phyloP scores from a whole-genome alignment of 305 asterid genomes.

The Fraxinus ornus region DNA sequence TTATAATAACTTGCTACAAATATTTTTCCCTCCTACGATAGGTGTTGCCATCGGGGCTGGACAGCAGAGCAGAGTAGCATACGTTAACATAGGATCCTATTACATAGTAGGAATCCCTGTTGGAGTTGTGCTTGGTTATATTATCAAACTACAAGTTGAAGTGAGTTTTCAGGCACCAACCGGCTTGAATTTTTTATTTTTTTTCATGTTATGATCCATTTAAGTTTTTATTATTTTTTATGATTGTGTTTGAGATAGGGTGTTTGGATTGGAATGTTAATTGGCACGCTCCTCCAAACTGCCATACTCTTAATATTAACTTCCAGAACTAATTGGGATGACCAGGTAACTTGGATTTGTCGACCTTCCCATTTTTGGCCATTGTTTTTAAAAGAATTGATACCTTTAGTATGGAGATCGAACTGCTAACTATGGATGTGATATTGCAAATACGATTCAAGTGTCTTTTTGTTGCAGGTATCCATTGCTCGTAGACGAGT shows the following conservation, averaged over 20 bases:
- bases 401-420: background rate
- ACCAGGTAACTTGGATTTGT: slow-evolving; percentile 38
- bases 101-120: slow-evolving; percentile 61
- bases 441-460: background rate
- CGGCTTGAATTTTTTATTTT: too few species aligned
- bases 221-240: background rate
- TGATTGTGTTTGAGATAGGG: slow-evolving; percentile 37
- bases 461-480: slow-evolving; percentile 22
- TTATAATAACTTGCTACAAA: background rate
- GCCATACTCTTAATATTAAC: slow-evolving; percentile 41
- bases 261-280: slow-evolving; percentile 71
- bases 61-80: slow-evolving; percentile 67
- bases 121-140: slow-evolving; percentile 64
- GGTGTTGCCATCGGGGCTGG: slow-evolving; percentile 76
- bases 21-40: background rate
- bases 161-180: slow-evolving; percentile 22
- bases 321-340: slow-evolving; percentile 59
- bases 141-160: slow-evolving; percentile 48
- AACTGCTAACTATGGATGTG: background rate
- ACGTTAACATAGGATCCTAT: background rate
- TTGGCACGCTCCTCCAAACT: slow-evolving; percentile 57
- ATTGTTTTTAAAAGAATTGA: background rate
- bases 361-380: background rate
- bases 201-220: background rate
- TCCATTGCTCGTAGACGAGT: slow-evolving; percentile 34